Base-by-base conservation (phyloP, 164 flowering plant genomes). In the Tetrastigma voinierianum region DNA sequence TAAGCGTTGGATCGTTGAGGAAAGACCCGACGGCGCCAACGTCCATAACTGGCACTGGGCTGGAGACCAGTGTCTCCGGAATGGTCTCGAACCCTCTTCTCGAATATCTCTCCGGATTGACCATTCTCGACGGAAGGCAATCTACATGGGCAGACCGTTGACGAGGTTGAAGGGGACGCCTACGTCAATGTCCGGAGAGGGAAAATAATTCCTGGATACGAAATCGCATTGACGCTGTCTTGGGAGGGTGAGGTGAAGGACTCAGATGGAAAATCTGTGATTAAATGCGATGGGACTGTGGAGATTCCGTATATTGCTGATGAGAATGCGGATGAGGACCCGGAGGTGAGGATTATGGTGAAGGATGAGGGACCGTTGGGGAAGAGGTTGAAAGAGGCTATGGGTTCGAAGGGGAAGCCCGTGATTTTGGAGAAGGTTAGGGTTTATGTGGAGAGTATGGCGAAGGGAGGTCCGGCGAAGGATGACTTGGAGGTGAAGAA, bases 31-130 rank as follows among this genome's bases (percentile, higher is more conserved):
- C 81, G 99, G 99, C 14, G 74, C 97, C 64, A 96, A 96, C 73
- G 99, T 96, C 59, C 99, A 96, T 80, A 96, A 96, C 82, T 96
- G 99, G 99, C 99, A 96, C 82, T 96, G 99, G 99, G 74, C 96
- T 0, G 97, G 93, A 74, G 93, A 91, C n/a, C 74, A 96, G 63
- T 96, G 99, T 68, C 81, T 96, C 57, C n/a, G n/a, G 95, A 85
- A 16, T 96, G 96, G 96, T 87, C 98, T 1, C 74, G 86, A 0
- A 76, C 61, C 58, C 78, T 85, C 69, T 82, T 96, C 71, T 43
- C 79, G 67, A 77, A 77, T 1, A 85, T 81, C 86, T 96, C 13
- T 74, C 88, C 62, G 52, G 77, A 58, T 78, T 86, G 56, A 51
- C 85, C 44, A 44, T 93, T 66, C 82, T 90, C 66, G 53, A 70